Base-by-base conservation (phyloP, 2,329 filamentous ascomycete genomes). In the Mycocentrospora acerina region DNA sequence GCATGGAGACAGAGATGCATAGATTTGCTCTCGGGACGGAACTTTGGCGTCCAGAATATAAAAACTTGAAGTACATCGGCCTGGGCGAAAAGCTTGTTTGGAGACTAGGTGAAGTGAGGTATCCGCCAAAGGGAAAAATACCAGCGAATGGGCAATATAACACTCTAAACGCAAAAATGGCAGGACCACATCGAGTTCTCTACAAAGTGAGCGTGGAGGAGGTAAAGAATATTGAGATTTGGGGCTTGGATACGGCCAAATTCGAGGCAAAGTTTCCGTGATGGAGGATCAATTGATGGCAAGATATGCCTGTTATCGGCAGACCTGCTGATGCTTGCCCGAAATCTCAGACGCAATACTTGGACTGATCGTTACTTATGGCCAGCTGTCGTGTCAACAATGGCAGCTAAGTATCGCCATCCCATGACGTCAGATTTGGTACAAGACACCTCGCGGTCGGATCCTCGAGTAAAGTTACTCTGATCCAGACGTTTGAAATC, bases 211-310 rank as follows among this genome's bases (percentile, higher is more conserved):
- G 47, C n/a, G 41, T 48, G 39, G 64, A 66, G 4, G 67, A 62
- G 27, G 69, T 72, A 1, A 57, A 62, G 31, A 51, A 70, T 42
- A 55, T 71, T 17, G 71, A 72, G 37, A 72, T 76, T 29, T 75
- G 70, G 70, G 62, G 65, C 2, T 46, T 73, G 60, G 73, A 76
- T 45, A 53, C 51, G 8, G 48, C 35, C 4, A 59, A 65, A 30
- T 65, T 67, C 35, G 59, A 64, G 25, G 46, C 59, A 1, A 40
- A 37, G 7, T 64, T 57, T 34, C 46, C 55, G 26, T 62, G 44
- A 59, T 7, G n/a, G 25, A 14, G 11, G 10, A 29, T 25, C 19
- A 22, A 22, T n/a, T n/a, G 9, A 22, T 22, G 5, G 19, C 19
- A 9, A 22, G 19, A 6, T 22, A 22, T 22, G 19, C 19, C n/a